phyloP scores from a whole-genome alignment of 2,329 filamentous ascomycete species.

The Colletotrichum lini region DNA sequence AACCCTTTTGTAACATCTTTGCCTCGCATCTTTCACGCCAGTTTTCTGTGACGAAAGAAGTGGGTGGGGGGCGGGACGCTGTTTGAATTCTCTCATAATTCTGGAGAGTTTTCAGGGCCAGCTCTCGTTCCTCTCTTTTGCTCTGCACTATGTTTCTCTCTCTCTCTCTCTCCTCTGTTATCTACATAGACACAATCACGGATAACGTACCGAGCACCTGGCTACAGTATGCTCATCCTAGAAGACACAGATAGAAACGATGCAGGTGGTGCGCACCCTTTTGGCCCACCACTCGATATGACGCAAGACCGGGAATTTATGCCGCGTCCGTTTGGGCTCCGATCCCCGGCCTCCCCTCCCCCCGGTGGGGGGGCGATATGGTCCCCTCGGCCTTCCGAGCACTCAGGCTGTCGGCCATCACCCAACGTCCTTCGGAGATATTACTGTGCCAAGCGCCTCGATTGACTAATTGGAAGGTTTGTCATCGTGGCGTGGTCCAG shows the following conservation, averaged over 20 bases:
- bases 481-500: constrained; percentile 28
- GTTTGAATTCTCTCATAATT: constrained; percentile 8
- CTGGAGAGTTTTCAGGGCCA: not conserved
- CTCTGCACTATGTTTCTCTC: no score
- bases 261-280: constrained; percentile 28
- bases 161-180: not conserved
- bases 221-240: not conserved
- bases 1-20: not conserved
- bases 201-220: not conserved
- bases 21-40: not conserved
- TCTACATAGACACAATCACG: no score
- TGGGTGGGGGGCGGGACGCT: not conserved
- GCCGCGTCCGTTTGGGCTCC: constrained; percentile 36
- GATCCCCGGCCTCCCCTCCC: constrained; percentile 27
- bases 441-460: constrained; percentile 13
- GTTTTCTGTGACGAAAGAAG: constrained; percentile 29
- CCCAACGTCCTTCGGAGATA: constrained; percentile 28
- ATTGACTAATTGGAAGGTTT: constrained; percentile 7
- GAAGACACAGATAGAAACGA: constrained; percentile 2
- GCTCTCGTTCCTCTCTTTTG: no score
- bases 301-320: constrained; percentile 39
- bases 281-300: constrained; percentile 30
- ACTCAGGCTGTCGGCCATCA: constrained; percentile 19
- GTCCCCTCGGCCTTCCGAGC: constrained; percentile 39
- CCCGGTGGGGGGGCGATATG: constrained; percentile 22